phyloP scores from a whole-genome alignment of 768 basidiomycete species.

The Leccinum subgranulosum region DNA sequence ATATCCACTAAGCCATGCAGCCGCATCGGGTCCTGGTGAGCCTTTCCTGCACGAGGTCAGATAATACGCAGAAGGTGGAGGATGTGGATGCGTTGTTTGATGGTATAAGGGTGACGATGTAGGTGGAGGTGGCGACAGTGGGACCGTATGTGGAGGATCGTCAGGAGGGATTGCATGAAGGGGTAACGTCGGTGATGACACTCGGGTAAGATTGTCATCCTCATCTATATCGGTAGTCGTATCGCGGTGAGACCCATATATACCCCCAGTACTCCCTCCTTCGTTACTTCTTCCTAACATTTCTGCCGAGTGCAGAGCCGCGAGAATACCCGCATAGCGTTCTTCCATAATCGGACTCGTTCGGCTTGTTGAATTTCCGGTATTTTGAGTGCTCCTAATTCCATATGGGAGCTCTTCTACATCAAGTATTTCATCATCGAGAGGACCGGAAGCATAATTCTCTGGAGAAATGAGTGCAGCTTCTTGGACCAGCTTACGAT shows the following conservation, averaged over 20 bases:
- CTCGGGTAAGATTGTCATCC: constrained; percentile 9
- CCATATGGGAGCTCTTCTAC: constrained; percentile 11
- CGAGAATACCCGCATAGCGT: constrained; percentile 28
- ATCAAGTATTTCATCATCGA: constrained; percentile 23
- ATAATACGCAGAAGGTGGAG: constrained; percentile 28
- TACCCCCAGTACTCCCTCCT: constrained; percentile 25
- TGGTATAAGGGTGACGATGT: background rate
- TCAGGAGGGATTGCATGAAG: constrained; percentile 10
- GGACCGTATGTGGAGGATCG: constrained; percentile 13
- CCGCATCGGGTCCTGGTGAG: constrained; percentile 28
- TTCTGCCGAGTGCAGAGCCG: constrained; percentile 18
- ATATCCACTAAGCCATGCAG: constrained; percentile 25
- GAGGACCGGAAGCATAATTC: constrained; percentile 13
- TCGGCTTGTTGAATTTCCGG: background rate
- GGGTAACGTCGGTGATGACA: constrained; percentile 27
- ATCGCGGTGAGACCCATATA: constrained; percentile 25
- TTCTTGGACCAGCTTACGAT: constrained; percentile 22
- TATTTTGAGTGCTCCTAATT: background rate
- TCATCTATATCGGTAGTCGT: constrained; percentile 6
- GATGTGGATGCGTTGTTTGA: constrained; percentile 11
- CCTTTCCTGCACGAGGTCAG: constrained; percentile 15
- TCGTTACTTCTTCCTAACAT: constrained; percentile 14
- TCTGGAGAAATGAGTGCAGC: constrained; percentile 9
- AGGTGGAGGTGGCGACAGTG: constrained; percentile 28
- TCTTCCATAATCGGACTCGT: constrained; percentile 16